phyloP scores from a whole-genome alignment of 495 filamentous ascomycete genomes.

The Tuber indicum region DNA sequence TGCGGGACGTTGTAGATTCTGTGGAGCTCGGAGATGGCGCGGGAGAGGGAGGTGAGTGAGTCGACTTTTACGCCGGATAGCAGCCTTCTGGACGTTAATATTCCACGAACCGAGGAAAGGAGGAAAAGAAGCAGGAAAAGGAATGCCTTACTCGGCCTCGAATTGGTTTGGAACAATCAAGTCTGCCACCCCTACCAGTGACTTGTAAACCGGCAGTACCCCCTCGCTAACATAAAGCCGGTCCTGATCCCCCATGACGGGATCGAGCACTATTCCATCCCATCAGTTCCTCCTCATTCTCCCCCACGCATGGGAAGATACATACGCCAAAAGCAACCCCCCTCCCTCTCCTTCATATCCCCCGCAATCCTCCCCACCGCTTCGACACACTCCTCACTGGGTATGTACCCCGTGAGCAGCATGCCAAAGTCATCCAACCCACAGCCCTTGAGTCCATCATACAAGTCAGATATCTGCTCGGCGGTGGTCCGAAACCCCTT shows the following conservation, averaged over 20 bases:
- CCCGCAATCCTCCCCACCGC: conserved; percentile 70
- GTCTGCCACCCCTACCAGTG: conserved; percentile 70
- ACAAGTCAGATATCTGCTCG: conserved; percentile 75
- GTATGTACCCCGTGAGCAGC: conserved; percentile 87
- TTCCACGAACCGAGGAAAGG: not conserved
- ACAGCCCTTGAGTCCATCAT: conserved; percentile 72
- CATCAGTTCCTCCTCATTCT: conserved; percentile 11
- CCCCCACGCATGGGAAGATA: not conserved
- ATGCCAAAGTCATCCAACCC: conserved; percentile 76
- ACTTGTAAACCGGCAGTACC: conserved; percentile 84
- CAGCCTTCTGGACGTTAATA: conserved; percentile 49
- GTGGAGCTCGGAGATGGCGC: conserved; percentile 73
- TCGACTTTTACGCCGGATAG: conserved; percentile 76
- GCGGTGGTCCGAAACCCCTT: conserved; percentile 75
- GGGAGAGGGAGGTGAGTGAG: conserved; percentile 62
- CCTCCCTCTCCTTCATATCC: conserved; percentile 63
- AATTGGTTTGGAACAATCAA: conserved; percentile 94
- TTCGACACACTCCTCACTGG: conserved; percentile 72
- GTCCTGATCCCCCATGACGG: conserved; percentile 96
- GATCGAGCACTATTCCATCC: conserved; percentile 64
- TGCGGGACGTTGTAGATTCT: conserved; percentile 71
- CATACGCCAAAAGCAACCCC: conserved; percentile 12
- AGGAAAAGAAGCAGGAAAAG: conserved; percentile 3
- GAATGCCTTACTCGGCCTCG: conserved; percentile 72
- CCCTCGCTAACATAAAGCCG: conserved; percentile 82